Percentiles rank a stretch among this genome's conserved stretches.
Evolutionary conservation across 768 basidiomycete genomes (phyloP).

Genomic region (Tremella mesenterica): DNA sequence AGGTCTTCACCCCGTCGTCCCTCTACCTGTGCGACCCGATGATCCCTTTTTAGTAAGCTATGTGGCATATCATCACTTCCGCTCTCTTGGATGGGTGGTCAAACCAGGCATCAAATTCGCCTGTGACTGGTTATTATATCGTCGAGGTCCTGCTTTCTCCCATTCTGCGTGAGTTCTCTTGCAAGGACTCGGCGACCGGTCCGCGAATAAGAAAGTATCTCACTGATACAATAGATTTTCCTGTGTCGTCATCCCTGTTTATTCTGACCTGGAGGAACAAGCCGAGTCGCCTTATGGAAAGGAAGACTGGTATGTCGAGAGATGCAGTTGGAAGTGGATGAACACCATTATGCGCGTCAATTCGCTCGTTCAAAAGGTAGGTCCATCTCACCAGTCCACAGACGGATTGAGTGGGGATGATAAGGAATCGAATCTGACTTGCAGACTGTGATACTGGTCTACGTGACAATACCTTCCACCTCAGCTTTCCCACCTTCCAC

Average conservation of each 20-base stretch:
- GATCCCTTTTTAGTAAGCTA: conserved; percentile 90
- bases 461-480: conserved; percentile 82
- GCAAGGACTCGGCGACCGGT: not conserved
- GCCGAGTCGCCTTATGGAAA: conserved; percentile 60
- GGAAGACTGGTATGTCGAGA: conserved; percentile 52
- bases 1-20: too few relatives aligned
- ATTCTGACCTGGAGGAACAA: conserved; percentile 70
- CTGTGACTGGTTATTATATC: conserved; percentile 87
- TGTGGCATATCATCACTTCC: conserved; percentile 84
- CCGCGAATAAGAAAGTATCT: too few relatives aligned
- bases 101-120: conserved; percentile 96
- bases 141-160: conserved; percentile 83
- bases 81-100: conserved; percentile 93
- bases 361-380: conserved; percentile 89
- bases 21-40: conserved; percentile 51
- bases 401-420: not conserved
- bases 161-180: conserved; percentile 74
- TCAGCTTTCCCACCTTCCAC: conserved; percentile 35
- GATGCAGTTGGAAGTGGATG: conserved; percentile 82
- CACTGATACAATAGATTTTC: conserved; percentile 60
- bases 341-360: conserved; percentile 95
- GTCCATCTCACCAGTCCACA: conserved; percentile 3
- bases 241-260: conserved; percentile 78
- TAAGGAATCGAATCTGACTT: conserved; percentile 5
- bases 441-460: conserved; percentile 80